Base-by-base conservation (phyloP, 75 land plant genomes). In the Sequoia sempervirens region DNA sequence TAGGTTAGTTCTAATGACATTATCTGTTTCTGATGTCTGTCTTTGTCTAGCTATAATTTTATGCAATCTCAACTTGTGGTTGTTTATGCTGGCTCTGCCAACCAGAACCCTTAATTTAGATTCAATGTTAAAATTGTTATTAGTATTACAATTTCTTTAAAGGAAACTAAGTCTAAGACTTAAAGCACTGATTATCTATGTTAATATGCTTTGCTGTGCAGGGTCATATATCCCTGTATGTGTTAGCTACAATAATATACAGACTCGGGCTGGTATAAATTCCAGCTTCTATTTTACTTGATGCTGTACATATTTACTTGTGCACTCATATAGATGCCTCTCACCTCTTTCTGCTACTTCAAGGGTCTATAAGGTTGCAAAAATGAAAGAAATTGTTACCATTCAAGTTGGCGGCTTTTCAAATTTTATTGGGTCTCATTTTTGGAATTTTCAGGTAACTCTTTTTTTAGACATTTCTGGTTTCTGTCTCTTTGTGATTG, bases 361-460 rank as follows among this genome's bases (percentile, higher is more conserved):
- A 30, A 68, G 72, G 30, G 34, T 70, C 32, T 32, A 70, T 70
- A 70, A 70, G 73, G 73, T 13, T 10, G 73, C 73, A 70, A 70
- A 34, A 30, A 97, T 97, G 99, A 94, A 88, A 83, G 99, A 97
- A 86, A 89, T 97, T 17, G 91, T 96, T 84, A 94, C 95, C 13
- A 50, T 97, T 37, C 98, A 97, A 93, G 91, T 96, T 18, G 99
- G 99, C 58, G 88, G 90, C 70, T 97, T 90, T 80, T 93, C 99
- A 23, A 97, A 97, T 79, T 97, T 83, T 85, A 85, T 97, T 4
- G 99, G 99, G 28, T 90, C 98, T 80, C 98, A 96, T 84, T 94
- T 96, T 83, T 97, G 99, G 99, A 97, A 97, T 84, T 95, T 97
- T 68, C 99, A 97, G 96, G 99, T 97, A 85, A n/a, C 26, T 38